Conservation (phyloP, 2,329 filamentous ascomycete species). For the Orbilia oligospora region DNA sequence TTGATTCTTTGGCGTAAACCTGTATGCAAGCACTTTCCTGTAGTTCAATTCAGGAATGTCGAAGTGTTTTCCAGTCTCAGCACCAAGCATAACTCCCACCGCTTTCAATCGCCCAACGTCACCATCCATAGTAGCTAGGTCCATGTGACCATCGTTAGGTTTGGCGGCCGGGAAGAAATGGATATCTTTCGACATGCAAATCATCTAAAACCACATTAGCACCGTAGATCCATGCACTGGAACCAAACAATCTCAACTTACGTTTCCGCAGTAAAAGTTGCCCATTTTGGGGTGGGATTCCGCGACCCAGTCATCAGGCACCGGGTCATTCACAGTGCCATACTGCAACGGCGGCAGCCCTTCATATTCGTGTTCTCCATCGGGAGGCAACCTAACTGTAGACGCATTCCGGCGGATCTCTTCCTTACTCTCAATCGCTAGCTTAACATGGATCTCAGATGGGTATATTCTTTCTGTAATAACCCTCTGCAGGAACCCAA, state of each 20-base stretch:
- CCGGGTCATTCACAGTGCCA: slow-evolving; percentile 81
- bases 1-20: slow-evolving; percentile 81
- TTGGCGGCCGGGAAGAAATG: slow-evolving; percentile 90
- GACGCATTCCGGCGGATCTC: slow-evolving; percentile 72
- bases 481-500: slow-evolving; percentile 83
- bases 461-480: slow-evolving; percentile 85
- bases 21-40: slow-evolving; percentile 87
- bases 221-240: background rate
- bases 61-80: slow-evolving; percentile 83
- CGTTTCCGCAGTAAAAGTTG: slow-evolving; percentile 94
- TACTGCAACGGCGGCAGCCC: slow-evolving; percentile 82
- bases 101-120: slow-evolving; percentile 78
- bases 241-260: slow-evolving; percentile 67
- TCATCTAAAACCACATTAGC: slow-evolving; percentile 73
- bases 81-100: slow-evolving; percentile 78
- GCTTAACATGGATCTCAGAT: slow-evolving; percentile 87
- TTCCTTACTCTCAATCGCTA: slow-evolving; percentile 82
- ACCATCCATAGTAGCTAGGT: slow-evolving; percentile 85
- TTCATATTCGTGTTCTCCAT: slow-evolving; percentile 62
- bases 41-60: slow-evolving; percentile 81
- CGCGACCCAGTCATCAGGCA: slow-evolving; percentile 83
- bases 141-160: slow-evolving; percentile 86
- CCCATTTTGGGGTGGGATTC: slow-evolving; percentile 82
- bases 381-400: slow-evolving; percentile 65
- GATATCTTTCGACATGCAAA: slow-evolving; percentile 86